Evolutionary conservation across 2,329 filamentous ascomycete genomes (phyloP).

Genomic region (Ascocoryne sarcoides): DNA sequence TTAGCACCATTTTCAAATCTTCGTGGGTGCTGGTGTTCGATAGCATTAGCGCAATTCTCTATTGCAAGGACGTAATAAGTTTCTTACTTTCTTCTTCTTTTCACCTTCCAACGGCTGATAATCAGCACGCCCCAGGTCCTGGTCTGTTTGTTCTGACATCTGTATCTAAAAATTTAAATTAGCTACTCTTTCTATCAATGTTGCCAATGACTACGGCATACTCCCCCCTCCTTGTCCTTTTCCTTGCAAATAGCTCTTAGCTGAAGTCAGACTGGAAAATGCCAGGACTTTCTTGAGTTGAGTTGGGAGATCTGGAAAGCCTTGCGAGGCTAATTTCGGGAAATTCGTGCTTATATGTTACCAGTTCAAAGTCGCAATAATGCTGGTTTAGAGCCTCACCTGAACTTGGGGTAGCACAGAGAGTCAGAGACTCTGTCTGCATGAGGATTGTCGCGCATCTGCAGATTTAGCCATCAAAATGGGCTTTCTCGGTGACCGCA

Average conservation of each 20-base stretch:
- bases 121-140: slow-evolving; percentile 7
- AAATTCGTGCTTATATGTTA: slow-evolving; percentile 2
- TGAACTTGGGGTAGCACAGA: background rate
- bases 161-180: too few species aligned
- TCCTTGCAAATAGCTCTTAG: too few species aligned
- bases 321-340: slow-evolving; percentile 5
- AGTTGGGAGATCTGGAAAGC: slow-evolving; percentile 5
- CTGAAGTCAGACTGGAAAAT: too few species aligned
- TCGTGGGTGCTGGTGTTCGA: slow-evolving; percentile 1
- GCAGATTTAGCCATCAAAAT: too few species aligned
- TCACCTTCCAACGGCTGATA: slow-evolving; percentile 3
- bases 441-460: background rate
- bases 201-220: too few species aligned
- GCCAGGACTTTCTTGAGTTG: too few species aligned
- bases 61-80: background rate
- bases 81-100: slow-evolving; percentile 2
- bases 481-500: slow-evolving; percentile 3
- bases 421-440: background rate
- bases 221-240: too few species aligned
- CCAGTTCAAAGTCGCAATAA: background rate
- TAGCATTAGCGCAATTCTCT: background rate
- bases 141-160: too few species aligned
- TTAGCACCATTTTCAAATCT: slow-evolving; percentile 1
- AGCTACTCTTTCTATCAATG: too few species aligned
- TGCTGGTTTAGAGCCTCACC: slow-evolving; percentile 4